Conservation (phyloP, 1,284 basidiomycete genomes). For the Fistulinella cinereoalba region DNA sequence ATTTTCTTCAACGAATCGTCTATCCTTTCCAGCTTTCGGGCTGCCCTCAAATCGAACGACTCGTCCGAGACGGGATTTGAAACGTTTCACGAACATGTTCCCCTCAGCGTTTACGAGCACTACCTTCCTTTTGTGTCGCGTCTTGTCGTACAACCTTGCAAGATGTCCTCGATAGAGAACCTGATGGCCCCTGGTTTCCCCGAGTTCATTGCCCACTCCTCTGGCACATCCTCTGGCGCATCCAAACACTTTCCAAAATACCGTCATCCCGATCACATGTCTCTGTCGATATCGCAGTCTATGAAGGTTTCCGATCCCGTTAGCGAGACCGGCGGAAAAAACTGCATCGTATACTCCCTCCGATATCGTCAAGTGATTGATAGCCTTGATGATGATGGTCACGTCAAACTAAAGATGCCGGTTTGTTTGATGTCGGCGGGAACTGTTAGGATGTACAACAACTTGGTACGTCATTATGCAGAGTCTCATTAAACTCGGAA, state of each 20-base stretch:
- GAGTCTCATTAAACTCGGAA: not conserved
- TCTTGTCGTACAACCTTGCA: constrained; percentile 21
- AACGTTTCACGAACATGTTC: constrained; percentile 19
- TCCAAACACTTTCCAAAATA: constrained; percentile 25
- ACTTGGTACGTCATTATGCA: constrained; percentile 14
- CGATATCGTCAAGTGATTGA: constrained; percentile 15
- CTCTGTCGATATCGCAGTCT: constrained; percentile 8
- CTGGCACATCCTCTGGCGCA: constrained; percentile 20
- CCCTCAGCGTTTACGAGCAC: constrained; percentile 16
- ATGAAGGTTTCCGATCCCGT: constrained; percentile 16
- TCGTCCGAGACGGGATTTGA: constrained; percentile 5
- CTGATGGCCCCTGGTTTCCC: constrained; percentile 25
- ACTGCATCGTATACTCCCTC: constrained; percentile 24
- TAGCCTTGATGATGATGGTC: constrained; percentile 8
- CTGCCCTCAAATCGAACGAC: constrained; percentile 1
- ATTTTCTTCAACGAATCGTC: constrained; percentile 18
- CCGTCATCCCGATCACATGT: constrained; percentile 24
- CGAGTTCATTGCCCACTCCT: constrained; percentile 21
- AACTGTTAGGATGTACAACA: constrained; percentile 19
- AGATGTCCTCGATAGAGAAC: constrained; percentile 16
- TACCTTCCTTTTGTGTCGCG: constrained; percentile 24
- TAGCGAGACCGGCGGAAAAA: constrained; percentile 12
- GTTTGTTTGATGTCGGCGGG: constrained; percentile 27
- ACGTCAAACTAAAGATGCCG: constrained; percentile 13
- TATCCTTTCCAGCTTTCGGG: constrained; percentile 13